Evolutionary conservation across 2,329 filamentous ascomycete genomes (phyloP), one percentile per base, ranked within the genome.

Genomic region (Fusarium sp.): DNA sequence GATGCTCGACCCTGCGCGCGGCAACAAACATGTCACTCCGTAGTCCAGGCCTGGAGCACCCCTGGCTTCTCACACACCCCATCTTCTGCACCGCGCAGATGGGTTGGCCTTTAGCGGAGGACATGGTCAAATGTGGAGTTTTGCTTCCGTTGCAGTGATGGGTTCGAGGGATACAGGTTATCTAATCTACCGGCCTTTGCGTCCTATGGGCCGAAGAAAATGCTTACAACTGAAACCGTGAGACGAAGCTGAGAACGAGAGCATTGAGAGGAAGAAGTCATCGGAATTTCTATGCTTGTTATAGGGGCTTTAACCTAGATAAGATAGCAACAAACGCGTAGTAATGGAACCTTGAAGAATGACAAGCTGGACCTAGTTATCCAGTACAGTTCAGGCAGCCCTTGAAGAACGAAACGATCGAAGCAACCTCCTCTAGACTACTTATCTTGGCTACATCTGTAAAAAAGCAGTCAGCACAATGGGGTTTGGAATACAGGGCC

Each of bases 371-470:
- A 5, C 4, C 7, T 17, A 17, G 22, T 7, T 42, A 62, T 20
- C 5, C 17, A 8, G 6, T 8, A 4, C 4, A 24, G 1, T 3
- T 55, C 2, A 73, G 27, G 27, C 70, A 75, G 0, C 58, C 33
- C 1, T 56, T 27, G 16, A 75, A 74, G 12, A 75, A 75, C 0
- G 42, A 7, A 3, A n/a, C 27, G 5, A 64, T 14, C 2, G 40
- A 14, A 0, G 24, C 1, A 2, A 33, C 27, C 1, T 67, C 31
- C 0, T 29, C n/a, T 0, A 70, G 3, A 4, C 4, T 1, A 6
- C 70, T 33, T 5, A 75, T 36, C 1, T 40, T 66, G 7, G 71
- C 67, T 2, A 74, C 49, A 27, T 75, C 73, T 75, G 6, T 0
- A 1, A 1, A 0, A 0, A 0, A 0, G 1, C 6, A n/a, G 16